These are phyloP conservation scores for Leishmania lainsoni DNA, from an alignment of 208 protist genomes.

Conservation along the genomic window DNA sequence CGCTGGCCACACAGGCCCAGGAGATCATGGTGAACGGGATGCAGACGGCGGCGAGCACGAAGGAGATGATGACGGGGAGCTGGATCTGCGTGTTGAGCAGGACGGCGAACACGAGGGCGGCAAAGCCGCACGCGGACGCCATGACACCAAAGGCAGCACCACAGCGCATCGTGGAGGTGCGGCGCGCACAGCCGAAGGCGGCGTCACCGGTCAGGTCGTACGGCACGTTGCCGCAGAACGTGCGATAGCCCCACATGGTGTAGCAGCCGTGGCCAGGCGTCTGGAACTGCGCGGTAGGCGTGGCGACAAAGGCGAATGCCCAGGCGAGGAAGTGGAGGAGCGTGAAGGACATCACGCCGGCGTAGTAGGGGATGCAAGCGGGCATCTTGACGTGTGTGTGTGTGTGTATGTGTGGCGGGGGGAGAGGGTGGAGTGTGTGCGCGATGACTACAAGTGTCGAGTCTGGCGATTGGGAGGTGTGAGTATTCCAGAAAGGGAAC, in stretches of 20 bases:
- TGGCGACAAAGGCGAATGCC: conserved; percentile 43
- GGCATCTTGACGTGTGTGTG: conserved; percentile 14
- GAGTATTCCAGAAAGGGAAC: background rate
- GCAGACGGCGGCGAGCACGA: conserved; percentile 35
- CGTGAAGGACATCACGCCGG: conserved; percentile 34
- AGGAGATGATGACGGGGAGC: conserved; percentile 22
- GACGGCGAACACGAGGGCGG: conserved; percentile 36
- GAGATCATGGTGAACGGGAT: conserved; percentile 45
- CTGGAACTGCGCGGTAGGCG: conserved; percentile 37
- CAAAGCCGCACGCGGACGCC: conserved; percentile 34
- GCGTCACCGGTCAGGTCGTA: conserved; percentile 27
- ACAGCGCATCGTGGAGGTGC: conserved; percentile 38
- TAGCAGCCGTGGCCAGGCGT: conserved; percentile 30
- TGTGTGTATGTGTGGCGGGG: conserved; percentile 3
- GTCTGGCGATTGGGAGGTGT: background rate
- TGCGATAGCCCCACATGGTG: conserved; percentile 52
- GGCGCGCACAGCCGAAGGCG: conserved; percentile 32
- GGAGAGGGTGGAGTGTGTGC: background rate
- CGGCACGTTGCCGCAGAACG: conserved; percentile 35
- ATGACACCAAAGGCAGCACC: conserved; percentile 45
- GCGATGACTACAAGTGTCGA: background rate
- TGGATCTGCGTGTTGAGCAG: conserved; percentile 32
- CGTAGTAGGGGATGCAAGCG: conserved; percentile 25
- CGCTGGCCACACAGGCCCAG: conserved; percentile 51
- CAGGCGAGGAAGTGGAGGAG: conserved; percentile 41